phyloP scores from a whole-genome alignment of 139 green algal genomes.

The Chlorella sp. region DNA sequence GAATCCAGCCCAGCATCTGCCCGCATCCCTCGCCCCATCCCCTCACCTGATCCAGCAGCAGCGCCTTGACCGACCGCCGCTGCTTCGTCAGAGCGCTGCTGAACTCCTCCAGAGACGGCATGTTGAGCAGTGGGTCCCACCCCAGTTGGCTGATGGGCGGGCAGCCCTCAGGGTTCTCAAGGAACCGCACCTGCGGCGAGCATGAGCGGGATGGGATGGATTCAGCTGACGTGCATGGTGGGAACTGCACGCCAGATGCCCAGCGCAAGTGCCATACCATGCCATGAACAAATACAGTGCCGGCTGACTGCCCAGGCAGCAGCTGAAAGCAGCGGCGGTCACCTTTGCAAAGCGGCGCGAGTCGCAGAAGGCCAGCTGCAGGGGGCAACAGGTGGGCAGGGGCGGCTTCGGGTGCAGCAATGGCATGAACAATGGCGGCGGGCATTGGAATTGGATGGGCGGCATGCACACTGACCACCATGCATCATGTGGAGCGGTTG shows the following conservation, averaged over 20 bases:
- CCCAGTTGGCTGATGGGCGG: slow-evolving; percentile 65
- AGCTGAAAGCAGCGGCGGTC: neutral
- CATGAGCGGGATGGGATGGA: no score
- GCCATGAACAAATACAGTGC: no score
- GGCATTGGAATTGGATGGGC: no score
- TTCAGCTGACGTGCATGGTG: neutral
- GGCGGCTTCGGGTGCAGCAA: no score
- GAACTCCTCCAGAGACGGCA: slow-evolving; percentile 62
- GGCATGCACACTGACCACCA: no score
- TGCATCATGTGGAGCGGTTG: no score
- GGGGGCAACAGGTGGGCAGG: no score
- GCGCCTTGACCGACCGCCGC: slow-evolving; percentile 68
- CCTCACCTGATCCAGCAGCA: slow-evolving; percentile 82
- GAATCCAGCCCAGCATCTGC: neutral
- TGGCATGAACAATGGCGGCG: no score
- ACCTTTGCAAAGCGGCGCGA: slow-evolving; percentile 73
- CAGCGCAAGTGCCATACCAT: neutral
- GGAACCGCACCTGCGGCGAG: slow-evolving; percentile 13
- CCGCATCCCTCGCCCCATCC: neutral
- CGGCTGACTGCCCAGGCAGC: neutral
- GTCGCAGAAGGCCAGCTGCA: slow-evolving; percentile 76
- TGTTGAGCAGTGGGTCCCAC: slow-evolving; percentile 61
- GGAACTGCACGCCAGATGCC: neutral
- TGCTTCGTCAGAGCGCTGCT: slow-evolving; percentile 31
- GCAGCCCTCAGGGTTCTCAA: slow-evolving; percentile 34